Evolutionary conservation across 228 moss, liverwort and hornwort genomes (phyloP), one percentile per base, ranked within the genome.

Genomic region (Sphagnum fallax): DNA sequence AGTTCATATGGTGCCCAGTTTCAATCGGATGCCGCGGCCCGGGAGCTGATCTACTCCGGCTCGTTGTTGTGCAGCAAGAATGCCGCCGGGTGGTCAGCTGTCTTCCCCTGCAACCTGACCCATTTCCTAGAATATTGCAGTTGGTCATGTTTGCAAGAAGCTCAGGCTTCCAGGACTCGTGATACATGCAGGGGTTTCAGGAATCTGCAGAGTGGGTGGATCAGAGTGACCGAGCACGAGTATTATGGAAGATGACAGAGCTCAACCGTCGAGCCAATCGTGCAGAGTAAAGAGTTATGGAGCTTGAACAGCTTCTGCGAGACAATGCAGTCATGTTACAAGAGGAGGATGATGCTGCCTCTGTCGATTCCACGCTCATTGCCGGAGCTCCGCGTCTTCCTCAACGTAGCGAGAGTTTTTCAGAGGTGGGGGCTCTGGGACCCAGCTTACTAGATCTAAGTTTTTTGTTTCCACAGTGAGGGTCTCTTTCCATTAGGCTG

Each of bases 281-380:
- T 63, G 86, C 86, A 9, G 83, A 87, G 76, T 83, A 81, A 63
- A 75, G 86, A 74, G 86, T 87, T 47, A 55, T 83, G 74, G 86
- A 83, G 68, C 86, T 83, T 6, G 83, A 87, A 72, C 76, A 83
- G n/a, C 60, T 82, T 64, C 47, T 87, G 47, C 83, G 80, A 69
- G 80, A 87, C 64, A 80, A 78, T 78, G 86, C 78, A 52, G 32
- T 87, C 47, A 73, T 78, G 48, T 52, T 75, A 12, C 80, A 32
- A 32, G 32, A 32, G 32, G 32, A 77, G 18, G 80, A 80, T 62
- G 86, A 83, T 52, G 77, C 80, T 68, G 32, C 32, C 32, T 77
- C 80, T 70, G 82, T 82, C 67, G 80, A 80, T 66, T 83, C 86
- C 6, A 83, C 82, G 53, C 32, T 32, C 32, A 85, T 83, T 62